Conservation (phyloP, 345 rosid genomes). For the Ceriops decandra region DNA sequence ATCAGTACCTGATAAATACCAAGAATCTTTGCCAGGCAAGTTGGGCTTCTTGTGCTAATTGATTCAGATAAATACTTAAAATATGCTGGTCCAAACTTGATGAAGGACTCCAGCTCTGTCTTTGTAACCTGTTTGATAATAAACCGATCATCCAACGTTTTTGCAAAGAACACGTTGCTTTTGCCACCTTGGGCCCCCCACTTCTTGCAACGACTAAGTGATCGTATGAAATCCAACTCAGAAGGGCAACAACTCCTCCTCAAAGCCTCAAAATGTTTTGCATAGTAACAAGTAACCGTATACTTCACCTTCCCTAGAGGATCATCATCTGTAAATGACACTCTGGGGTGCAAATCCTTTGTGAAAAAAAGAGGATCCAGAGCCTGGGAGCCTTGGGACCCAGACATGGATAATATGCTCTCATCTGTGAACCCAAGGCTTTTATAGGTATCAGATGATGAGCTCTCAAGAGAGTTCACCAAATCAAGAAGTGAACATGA, state of each 20-base stretch:
- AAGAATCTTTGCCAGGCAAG: conserved; percentile 89
- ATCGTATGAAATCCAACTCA: conserved; percentile 75
- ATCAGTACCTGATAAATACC: conserved; percentile 80
- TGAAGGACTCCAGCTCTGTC: conserved; percentile 91
- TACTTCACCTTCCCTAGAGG: conserved; percentile 65
- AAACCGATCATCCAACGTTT: conserved; percentile 89
- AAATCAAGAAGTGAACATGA: conserved; percentile 58
- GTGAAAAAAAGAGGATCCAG: conserved; percentile 21
- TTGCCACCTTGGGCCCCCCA: conserved; percentile 99
- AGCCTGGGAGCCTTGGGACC: conserved; percentile 17
- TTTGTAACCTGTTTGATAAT: conserved; percentile 89
- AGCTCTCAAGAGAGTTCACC: conserved; percentile 26
- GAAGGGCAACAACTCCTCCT: conserved; percentile 76
- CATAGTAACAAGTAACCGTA: conserved; percentile 78
- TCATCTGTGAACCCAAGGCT: conserved; percentile 22
- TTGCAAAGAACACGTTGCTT: conserved; percentile 96
- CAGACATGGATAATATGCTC: conserved; percentile 28
- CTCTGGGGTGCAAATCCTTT: conserved; percentile 51
- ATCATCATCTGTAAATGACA: conserved; percentile 66
- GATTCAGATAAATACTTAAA: conserved; percentile 79
- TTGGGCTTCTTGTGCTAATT: conserved; percentile 68
- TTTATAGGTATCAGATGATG: conserved; percentile 22
- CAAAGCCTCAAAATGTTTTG: conserved; percentile 75
- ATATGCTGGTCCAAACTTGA: conserved; percentile 77
- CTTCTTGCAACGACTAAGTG: conserved; percentile 93